Conservation (phyloP, 2,329 filamentous ascomycete species). For the Epichloe coenophiala region DNA sequence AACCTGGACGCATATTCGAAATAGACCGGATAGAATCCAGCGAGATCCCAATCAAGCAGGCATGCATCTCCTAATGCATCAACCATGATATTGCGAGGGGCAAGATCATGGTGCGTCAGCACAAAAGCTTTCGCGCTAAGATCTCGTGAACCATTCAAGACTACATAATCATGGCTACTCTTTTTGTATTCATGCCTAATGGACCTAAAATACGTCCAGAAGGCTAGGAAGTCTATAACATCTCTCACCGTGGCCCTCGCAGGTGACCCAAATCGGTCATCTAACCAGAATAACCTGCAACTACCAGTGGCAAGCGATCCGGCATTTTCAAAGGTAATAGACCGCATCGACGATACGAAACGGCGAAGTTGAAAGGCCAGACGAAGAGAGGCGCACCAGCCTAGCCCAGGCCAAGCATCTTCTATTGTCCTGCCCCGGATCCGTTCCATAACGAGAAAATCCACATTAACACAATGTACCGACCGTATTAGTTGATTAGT, state of each 20-base stretch:
- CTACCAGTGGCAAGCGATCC: neutral
- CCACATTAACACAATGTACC: neutral
- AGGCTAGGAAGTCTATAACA: neutral
- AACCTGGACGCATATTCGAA: too few species aligned
- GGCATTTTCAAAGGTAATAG: neutral
- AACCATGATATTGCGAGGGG: too few species aligned
- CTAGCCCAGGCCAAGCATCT: neutral
- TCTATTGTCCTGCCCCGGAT: neutral
- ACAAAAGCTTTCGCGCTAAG: too few species aligned
- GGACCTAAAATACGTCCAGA: too few species aligned
- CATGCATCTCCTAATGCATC: too few species aligned
- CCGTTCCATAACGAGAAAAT: neutral
- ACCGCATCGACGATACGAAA: neutral
- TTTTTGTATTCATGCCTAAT: too few species aligned
- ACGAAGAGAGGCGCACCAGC: neutral
- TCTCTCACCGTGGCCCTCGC: neutral
- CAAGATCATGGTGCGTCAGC: too few species aligned
- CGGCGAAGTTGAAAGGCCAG: neutral
- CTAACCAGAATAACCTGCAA: neutral
- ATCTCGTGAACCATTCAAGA: too few species aligned
- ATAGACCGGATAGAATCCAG: too few species aligned
- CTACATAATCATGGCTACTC: too few species aligned
- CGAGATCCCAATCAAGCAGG: too few species aligned
- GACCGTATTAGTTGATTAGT: neutral
- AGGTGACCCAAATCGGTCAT: neutral